These are phyloP conservation scores for Dendrothele bispora DNA, from an alignment of 768 basidiomycete species.

Conservation along the genomic window DNA sequence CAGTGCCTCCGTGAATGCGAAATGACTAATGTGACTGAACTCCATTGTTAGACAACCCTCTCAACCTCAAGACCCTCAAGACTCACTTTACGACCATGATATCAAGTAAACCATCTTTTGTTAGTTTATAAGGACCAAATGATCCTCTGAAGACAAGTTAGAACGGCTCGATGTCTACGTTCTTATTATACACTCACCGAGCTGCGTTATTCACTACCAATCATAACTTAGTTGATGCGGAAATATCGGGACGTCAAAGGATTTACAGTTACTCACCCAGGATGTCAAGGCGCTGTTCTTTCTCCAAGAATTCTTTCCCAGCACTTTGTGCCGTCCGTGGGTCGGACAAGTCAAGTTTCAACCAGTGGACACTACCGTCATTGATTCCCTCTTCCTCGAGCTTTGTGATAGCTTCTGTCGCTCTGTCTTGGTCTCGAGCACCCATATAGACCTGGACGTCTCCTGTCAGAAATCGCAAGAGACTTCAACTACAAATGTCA, in stretches of 20 bases:
- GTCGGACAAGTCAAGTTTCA: slow-evolving; percentile 39
- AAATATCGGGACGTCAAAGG: not conserved
- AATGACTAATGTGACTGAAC: slow-evolving; percentile 51
- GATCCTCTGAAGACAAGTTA: not conserved
- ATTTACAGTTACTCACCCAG: slow-evolving; percentile 30
- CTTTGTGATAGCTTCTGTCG: slow-evolving; percentile 28
- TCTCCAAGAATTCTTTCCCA: slow-evolving; percentile 35
- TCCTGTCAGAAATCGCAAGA: not conserved
- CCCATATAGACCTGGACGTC: slow-evolving; percentile 25
- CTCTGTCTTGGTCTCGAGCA: slow-evolving; percentile 30
- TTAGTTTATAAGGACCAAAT: slow-evolving; percentile 9
- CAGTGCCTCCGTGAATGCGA: slow-evolving; percentile 53
- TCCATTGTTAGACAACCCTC: not conserved
- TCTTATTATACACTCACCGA: slow-evolving; percentile 7
- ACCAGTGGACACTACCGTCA: slow-evolving; percentile 31
- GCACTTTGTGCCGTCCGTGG: slow-evolving; percentile 30
- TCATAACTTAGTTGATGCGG: not conserved
- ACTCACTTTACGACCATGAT: slow-evolving; percentile 40
- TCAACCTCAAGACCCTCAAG: slow-evolving; percentile 14
- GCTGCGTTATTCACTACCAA: slow-evolving; percentile 24
- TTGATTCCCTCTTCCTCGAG: slow-evolving; percentile 31
- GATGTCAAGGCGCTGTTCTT: slow-evolving; percentile 44
- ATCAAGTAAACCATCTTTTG: slow-evolving; percentile 19
- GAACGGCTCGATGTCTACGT: not conserved
- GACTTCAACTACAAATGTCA: too few relatives aligned